A percentile compares a stretch with the other conserved stretches of the same genome.
These are phyloP conservation scores for Amanita pallidorosea DNA, from an alignment of 768 basidiomycete genomes.

Conservation along the genomic window DNA sequence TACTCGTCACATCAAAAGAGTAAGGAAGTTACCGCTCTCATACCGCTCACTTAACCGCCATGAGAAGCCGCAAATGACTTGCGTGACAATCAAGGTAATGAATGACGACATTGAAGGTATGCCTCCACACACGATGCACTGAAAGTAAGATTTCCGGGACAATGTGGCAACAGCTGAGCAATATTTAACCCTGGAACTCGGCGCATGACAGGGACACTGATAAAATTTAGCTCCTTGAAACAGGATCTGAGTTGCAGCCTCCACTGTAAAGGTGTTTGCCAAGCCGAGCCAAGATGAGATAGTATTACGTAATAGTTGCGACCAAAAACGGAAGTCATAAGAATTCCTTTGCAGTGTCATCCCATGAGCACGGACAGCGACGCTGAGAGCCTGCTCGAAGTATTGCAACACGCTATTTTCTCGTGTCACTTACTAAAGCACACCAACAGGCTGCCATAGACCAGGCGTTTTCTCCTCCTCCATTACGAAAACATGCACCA, in stretches of 20 bases:
- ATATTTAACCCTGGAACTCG: neutral
- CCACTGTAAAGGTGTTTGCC: neutral
- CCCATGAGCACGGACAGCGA: conserved; percentile 8
- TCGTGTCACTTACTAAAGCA: conserved; percentile 1
- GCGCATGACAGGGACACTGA: neutral
- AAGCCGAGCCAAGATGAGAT: no score
- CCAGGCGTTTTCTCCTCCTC: conserved; percentile 20
- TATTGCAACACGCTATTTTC: conserved; percentile 7
- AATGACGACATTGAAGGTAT: neutral
- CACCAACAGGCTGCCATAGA: conserved; percentile 20
- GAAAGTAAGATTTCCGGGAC: neutral
- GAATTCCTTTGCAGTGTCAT: no score
- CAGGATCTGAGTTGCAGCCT: neutral
- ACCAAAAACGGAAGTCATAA: neutral
- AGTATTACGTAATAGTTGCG: neutral
- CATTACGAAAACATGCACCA: conserved; percentile 11
- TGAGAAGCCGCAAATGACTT: neutral
- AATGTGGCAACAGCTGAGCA: neutral
- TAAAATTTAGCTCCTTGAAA: neutral
- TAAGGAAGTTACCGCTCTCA: neutral
- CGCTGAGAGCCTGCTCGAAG: conserved; percentile 21
- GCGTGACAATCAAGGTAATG: neutral
- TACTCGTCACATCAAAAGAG: neutral
- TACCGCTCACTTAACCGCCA: no score
- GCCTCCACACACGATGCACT: neutral